Evolutionary conservation across 495 filamentous ascomycete genomes (phyloP), one percentile per base, ranked within the genome.

Genomic region (Penicillium chermesinum): DNA sequence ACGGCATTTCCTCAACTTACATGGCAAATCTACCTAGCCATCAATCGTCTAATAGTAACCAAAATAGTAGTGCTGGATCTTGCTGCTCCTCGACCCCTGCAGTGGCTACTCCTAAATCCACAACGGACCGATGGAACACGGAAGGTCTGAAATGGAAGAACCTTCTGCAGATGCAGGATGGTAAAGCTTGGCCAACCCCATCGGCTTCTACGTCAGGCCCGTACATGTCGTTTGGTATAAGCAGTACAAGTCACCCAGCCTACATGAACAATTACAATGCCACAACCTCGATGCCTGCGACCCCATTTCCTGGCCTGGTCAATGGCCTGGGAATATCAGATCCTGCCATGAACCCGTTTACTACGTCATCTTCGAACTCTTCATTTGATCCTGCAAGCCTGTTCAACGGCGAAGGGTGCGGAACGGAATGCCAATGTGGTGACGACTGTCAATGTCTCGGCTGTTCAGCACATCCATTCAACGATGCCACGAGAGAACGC

Each of bases 401-500:
- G 25, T 30, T 30, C 25, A 10, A 10, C 25, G 10, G 10, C 25
- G 25, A 30, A 5, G 25, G 25, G 5, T 30, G 25, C 10, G 25
- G 25, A 30, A 30, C 25, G 49, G 64, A 79, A 41, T 84, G 87
- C 64, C 57, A 66, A 54, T 84, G 89, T 60, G 80, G 89, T 50
- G 71, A 83, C 40, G 70, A 70, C 0, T 90, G 86, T 54, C 68
- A 84, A 48, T 90, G 86, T 53, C 55, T 87, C 18, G 84, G 80
- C 16, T 90, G 86, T 55, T 64, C 78, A 17, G 72, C 76, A 32
- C 86, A 90, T 57, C 86, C 86, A 3, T 88, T 80, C 60, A 90
- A 90, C 57, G 66, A 77, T 16, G 75, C 79, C n/a, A 87, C 83
- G n/a, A 70, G 72, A 33, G 71, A 83, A 37, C 84, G 84, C 57